Percentiles rank a stretch among this genome's conserved stretches.
Evolutionary conservation across 148 eudicot species (phyloP).

Genomic region (Drosera capensis): DNA sequence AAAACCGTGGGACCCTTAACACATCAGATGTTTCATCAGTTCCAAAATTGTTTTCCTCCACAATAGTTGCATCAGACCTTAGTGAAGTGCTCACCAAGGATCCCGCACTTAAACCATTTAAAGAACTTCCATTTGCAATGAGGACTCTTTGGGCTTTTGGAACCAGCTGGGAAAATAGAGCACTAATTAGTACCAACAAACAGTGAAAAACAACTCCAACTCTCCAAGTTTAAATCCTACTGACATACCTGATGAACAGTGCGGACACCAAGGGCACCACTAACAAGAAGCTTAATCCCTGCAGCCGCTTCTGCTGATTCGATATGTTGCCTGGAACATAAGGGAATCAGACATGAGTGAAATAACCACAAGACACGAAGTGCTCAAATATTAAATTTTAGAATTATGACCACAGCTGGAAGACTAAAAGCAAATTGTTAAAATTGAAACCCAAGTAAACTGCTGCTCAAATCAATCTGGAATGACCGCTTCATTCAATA

Average conservation of each 20-base stretch:
- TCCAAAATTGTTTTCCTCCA: conserved; percentile 18
- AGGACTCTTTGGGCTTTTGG: conserved; percentile 82
- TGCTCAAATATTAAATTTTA: neutral
- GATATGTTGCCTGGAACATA: conserved; percentile 37
- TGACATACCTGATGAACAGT: conserved; percentile 68
- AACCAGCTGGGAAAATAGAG: conserved; percentile 38
- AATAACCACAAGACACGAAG: neutral
- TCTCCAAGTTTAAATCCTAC: no score
- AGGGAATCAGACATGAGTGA: conserved; percentile 8
- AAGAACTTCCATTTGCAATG: conserved; percentile 26
- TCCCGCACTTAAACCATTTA: conserved; percentile 8
- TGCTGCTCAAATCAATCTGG: no score
- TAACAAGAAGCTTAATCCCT: conserved; percentile 54
- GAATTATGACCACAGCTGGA: no score
- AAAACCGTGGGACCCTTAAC: conserved; percentile 54
- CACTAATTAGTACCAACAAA: neutral
- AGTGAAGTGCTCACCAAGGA: conserved; percentile 9
- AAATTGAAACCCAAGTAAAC: no score
- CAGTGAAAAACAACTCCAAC: neutral
- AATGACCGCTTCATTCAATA: no score
- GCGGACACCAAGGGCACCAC: conserved; percentile 87
- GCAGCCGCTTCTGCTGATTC: conserved; percentile 49
- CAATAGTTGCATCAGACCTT: conserved; percentile 13
- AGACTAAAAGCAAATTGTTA: no score
- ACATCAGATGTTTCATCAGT: conserved; percentile 52